A percentile compares a stretch with the other conserved stretches of the same genome.
These are phyloP conservation scores for Kazachstania africana DNA, from an alignment of 805 yeast species.

Conservation along the genomic window DNA sequence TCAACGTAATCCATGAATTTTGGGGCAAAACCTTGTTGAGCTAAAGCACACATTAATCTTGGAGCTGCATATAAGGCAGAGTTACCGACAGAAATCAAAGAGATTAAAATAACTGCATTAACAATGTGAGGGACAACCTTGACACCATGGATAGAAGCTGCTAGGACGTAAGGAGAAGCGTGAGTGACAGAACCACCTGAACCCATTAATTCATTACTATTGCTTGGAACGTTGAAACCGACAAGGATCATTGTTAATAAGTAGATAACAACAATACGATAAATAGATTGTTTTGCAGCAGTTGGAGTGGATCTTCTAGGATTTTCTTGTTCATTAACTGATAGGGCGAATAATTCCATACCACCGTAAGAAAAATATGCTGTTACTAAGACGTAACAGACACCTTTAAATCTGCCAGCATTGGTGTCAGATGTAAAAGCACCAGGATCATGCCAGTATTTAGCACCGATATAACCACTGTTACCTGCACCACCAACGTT, in stretches of 20 bases:
- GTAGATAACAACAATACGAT: conserved; percentile 51
- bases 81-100: conserved; percentile 69
- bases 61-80: conserved; percentile 64
- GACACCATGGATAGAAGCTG: conserved; percentile 50
- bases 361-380: conserved; percentile 59
- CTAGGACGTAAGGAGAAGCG: conserved; percentile 70
- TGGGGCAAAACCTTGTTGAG: conserved; percentile 68
- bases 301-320: conserved; percentile 48
- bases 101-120: conserved; percentile 61
- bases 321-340: conserved; percentile 56
- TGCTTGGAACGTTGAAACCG: conserved; percentile 50
- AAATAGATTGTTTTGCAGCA: conserved; percentile 55
- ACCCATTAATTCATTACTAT: conserved; percentile 38
- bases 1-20: conserved; percentile 39
- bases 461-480: conserved; percentile 47
- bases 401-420: conserved; percentile 42
- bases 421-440: conserved; percentile 24
- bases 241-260: conserved; percentile 40
- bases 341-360: conserved; percentile 52
- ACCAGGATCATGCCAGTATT: conserved; percentile 52
- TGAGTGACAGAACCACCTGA: conserved; percentile 38
- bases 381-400: conserved; percentile 52
- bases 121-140: conserved; percentile 58
- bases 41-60: conserved; percentile 56
- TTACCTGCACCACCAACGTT: conserved; percentile 48